A percentile compares a stretch with the other conserved stretches of the same genome.
Conservation (phyloP, 257 asterid species). For the Penstemon newberryi region DNA sequence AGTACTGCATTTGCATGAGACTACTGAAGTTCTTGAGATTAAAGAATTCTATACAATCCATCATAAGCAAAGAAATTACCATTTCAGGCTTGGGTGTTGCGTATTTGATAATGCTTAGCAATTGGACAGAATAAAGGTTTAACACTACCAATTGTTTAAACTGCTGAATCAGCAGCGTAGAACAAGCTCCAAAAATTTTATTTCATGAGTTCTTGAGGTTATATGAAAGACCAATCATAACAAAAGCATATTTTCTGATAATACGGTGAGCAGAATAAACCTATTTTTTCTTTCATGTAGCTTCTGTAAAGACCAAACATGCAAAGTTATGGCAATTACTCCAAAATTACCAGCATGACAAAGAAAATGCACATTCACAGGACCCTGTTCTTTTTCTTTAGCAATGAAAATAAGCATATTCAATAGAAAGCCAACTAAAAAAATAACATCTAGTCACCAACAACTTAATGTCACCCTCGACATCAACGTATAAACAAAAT, state of each 20-base stretch:
- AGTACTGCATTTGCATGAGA: too few species aligned
- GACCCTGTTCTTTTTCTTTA: slow-evolving; percentile 6
- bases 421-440: slow-evolving; percentile 11
- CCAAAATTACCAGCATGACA: slow-evolving; percentile 6
- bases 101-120: too few species aligned
- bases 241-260: background rate
- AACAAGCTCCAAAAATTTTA: background rate
- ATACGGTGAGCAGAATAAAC: background rate
- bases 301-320: background rate
- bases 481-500: slow-evolving; percentile 4
- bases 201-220: background rate
- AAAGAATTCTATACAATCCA: too few species aligned
- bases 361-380: slow-evolving; percentile 14
- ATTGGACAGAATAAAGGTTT: background rate
- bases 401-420: slow-evolving; percentile 12
- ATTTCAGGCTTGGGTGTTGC: too few species aligned
- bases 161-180: background rate
- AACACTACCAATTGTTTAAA: background rate
- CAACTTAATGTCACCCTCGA: slow-evolving; percentile 6
- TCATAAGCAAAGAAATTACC: too few species aligned
- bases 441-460: slow-evolving; percentile 16
- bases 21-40: too few species aligned
- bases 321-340: slow-evolving; percentile 8
- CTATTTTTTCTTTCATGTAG: slow-evolving; percentile 11
- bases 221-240: background rate